Base-by-base conservation (phyloP, 176 grass and related monocot genomes). In the Pontederia paniculata region DNA sequence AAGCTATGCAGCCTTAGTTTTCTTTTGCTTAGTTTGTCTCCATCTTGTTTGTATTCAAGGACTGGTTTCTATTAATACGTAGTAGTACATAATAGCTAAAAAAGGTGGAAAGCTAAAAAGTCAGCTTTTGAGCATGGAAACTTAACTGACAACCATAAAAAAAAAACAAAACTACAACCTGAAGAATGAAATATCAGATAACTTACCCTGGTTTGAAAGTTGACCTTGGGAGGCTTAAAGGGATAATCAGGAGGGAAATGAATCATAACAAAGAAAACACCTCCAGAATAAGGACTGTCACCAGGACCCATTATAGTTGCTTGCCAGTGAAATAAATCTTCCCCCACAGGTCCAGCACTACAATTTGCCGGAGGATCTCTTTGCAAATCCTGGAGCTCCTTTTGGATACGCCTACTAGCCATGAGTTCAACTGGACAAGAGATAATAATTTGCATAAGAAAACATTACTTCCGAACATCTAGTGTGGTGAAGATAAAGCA, bases 391-490 rank as follows among this genome's bases (percentile, higher is more conserved):
- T 85, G 55, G 15, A 95, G 73, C 31, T 89, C 89, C 76, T 89
- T 95, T 70, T 89, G 84, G 71, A 95, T 95, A 77, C 89, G 81
- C 73, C 84, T 95, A 78, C 82, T 89, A 9, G 84, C 89, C 89
- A 95, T 95, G 60, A n/a, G 16, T 5, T 8, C 48, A 15, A 8
- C 48, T 50, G 48, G 14, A 50, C 48, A 31, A 31, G 5, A 31
- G 25, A 2, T 31, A 31, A 31, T 1, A 31, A 31, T 31, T 31
- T 5, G 5, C 1, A 31, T 31, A 31, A 31, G 25, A 31, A 31
- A 5, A 5, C 25, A 31, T 31, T 31, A 31, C 5, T 31, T 31
- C 25, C 25, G 5, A 1, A 31, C 25, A 31, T 31, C 1, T 2
- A 31, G 25, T 31, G 5, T 5, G 25, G 5, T 31, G 25, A 31